Percentiles rank a stretch among this genome's conserved stretches.
These are phyloP conservation scores for Fagopyrum homotropicum DNA, from an alignment of 148 eudicot genomes.

Conservation along the genomic window DNA sequence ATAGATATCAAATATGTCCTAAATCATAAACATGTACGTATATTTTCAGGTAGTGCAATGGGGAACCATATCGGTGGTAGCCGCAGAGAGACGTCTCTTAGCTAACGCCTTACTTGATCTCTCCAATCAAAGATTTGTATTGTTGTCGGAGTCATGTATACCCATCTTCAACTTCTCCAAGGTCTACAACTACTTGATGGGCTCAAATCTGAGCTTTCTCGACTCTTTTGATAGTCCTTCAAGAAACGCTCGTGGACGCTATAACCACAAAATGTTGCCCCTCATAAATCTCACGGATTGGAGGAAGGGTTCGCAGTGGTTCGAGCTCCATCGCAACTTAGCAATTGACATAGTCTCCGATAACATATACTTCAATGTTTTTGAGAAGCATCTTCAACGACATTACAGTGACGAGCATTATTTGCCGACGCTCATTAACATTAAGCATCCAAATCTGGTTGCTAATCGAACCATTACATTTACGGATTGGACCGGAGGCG, in stretches of 20 bases:
- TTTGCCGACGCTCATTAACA: conserved; percentile 45
- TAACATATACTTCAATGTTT: conserved; percentile 32
- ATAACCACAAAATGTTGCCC: conserved; percentile 48
- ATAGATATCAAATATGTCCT: too few relatives aligned
- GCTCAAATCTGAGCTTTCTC: conserved; percentile 35
- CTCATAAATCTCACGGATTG: conserved; percentile 36
- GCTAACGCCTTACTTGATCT: conserved; percentile 59
- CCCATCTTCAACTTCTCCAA: conserved; percentile 67
- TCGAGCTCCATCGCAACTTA: conserved; percentile 35
- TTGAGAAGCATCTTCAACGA: conserved; percentile 27
- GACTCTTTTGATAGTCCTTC: conserved; percentile 39
- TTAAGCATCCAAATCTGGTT: conserved; percentile 22
- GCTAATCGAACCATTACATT: conserved; percentile 33
- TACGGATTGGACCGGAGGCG: conserved; percentile 53
- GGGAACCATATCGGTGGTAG: conserved; percentile 62
- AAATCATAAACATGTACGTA: too few relatives aligned
- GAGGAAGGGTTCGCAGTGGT: conserved; percentile 81
- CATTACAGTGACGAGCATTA: conserved; percentile 66
- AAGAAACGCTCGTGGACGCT: conserved; percentile 45
- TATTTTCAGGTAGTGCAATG: conserved; percentile 41
- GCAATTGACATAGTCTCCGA: conserved; percentile 39
- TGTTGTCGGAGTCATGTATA: conserved; percentile 70
- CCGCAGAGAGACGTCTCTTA: conserved; percentile 59
- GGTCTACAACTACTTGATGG: conserved; percentile 34
- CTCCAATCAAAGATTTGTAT: conserved; percentile 51